Conservation (phyloP, 257 asterid species). For the Przewalskia tangutica region DNA sequence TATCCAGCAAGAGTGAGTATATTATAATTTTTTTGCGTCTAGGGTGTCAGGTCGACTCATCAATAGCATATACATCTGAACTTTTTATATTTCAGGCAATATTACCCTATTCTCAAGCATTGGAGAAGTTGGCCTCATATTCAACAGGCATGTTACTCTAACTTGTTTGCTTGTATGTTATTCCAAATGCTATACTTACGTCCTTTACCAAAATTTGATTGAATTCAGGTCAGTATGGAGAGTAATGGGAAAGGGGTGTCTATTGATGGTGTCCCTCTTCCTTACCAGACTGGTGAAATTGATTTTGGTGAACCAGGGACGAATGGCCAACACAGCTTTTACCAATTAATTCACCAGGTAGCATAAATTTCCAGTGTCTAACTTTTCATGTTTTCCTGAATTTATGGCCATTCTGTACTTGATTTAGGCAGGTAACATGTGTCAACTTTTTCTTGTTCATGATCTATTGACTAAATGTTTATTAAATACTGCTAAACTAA, state of each 20-base stretch:
- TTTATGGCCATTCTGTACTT: not conserved
- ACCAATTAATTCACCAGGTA: conserved; percentile 99
- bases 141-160: conserved; percentile 71
- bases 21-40: not conserved
- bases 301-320: conserved; percentile 99
- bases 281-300: conserved; percentile 90
- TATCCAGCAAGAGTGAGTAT: conserved; percentile 92
- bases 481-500: not conserved
- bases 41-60: not conserved
- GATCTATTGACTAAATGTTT: not conserved
- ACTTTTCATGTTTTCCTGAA: not conserved
- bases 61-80: not conserved
- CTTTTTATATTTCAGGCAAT: conserved; percentile 58
- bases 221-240: conserved; percentile 93
- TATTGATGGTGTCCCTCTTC: conserved; percentile 91
- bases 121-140: conserved; percentile 96
- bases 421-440: not conserved
- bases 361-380: not conserved
- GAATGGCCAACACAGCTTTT: conserved; percentile 98
- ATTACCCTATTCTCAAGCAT: conserved; percentile 94
- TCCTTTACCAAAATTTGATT: not conserved
- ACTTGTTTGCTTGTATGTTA: conserved; percentile 8
- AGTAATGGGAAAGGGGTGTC: conserved; percentile 99
- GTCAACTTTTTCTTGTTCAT: not conserved
- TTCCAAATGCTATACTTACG: conserved; percentile 5